Percentiles rank a stretch among this genome's conserved stretches.
Evolutionary conservation across 139 green algal genomes (phyloP).

Genomic region (Yamagishiella unicocca): DNA sequence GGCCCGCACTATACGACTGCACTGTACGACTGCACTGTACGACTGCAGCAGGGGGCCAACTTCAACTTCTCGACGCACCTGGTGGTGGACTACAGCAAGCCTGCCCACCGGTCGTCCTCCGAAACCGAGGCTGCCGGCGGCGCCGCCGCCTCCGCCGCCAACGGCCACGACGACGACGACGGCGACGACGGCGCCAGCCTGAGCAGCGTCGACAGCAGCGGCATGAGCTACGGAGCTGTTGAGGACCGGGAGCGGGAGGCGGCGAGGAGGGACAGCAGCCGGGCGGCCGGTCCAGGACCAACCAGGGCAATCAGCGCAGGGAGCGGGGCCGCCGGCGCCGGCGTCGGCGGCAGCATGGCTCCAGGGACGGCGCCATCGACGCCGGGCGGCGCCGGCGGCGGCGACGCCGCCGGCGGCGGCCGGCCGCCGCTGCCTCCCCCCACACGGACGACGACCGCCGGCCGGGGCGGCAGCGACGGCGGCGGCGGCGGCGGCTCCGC

Average conservation of each 20-base stretch:
- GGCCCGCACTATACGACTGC: no score
- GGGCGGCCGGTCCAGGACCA: neutral
- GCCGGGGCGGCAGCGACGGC: conserved; percentile 10
- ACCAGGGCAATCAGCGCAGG: no score
- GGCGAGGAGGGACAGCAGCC: neutral
- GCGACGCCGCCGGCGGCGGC: neutral
- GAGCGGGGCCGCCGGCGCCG: neutral
- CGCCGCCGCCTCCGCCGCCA: neutral
- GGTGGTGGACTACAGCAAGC: conserved; percentile 39
- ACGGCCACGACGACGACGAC: neutral
- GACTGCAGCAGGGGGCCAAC: neutral
- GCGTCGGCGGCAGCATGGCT: neutral
- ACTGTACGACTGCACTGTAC: no score
- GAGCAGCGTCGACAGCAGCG: conserved; percentile 31
- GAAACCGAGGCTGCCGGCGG: neutral
- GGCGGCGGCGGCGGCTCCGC: neutral
- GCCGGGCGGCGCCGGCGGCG: neutral
- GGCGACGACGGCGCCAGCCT: conserved; percentile 7
- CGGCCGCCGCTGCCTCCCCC: conserved; percentile 17
- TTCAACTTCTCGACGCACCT: conserved; percentile 45
- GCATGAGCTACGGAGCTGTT: conserved; percentile 10
- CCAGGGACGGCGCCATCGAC: neutral
- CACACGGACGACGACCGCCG: neutral
- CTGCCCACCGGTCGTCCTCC: neutral
- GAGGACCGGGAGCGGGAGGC: neutral